Conservation (phyloP, 2,329 filamentous ascomycete species). For the Aureobasidium mangrovei region DNA sequence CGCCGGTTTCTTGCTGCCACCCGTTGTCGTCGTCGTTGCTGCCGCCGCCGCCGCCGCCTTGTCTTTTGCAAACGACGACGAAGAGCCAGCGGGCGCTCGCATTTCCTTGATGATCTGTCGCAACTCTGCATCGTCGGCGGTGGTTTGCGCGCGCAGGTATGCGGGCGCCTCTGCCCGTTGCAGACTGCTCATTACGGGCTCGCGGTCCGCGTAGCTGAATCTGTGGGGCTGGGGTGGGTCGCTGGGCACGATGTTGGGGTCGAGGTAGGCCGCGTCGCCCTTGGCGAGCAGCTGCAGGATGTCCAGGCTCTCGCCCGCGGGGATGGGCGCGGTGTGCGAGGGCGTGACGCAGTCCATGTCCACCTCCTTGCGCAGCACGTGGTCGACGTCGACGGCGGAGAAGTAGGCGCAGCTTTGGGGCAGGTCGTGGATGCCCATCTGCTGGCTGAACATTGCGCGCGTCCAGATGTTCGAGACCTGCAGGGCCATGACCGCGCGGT, state of each 20-base stretch:
- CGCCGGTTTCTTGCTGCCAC: background rate
- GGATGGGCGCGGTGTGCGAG: slow-evolving; percentile 68
- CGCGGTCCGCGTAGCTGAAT: slow-evolving; percentile 61
- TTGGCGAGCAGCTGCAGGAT: slow-evolving; percentile 70
- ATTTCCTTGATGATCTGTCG: slow-evolving; percentile 58
- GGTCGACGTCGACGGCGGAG: slow-evolving; percentile 88
- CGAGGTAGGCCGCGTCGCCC: slow-evolving; percentile 58
- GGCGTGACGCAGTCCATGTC: slow-evolving; percentile 97
- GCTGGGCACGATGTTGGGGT: slow-evolving; percentile 51
- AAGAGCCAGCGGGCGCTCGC: slow-evolving; percentile 4
- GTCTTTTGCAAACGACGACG: background rate
- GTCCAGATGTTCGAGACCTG: slow-evolving; percentile 96
- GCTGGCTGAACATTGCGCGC: slow-evolving; percentile 91
- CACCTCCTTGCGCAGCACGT: slow-evolving; percentile 93
- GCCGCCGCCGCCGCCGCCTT: background rate
- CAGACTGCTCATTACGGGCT: slow-evolving; percentile 70
- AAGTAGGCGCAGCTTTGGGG: slow-evolving; percentile 94
- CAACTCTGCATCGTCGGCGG: slow-evolving; percentile 63
- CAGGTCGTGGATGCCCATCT: slow-evolving; percentile 90
- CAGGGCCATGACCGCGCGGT: slow-evolving; percentile 81
- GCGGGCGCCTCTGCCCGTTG: slow-evolving; percentile 40
- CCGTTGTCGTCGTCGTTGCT: background rate
- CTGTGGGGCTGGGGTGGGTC: slow-evolving; percentile 51
- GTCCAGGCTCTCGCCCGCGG: slow-evolving; percentile 78
- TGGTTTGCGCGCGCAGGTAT: slow-evolving; percentile 81